Base-by-base conservation (phyloP, 371 early-diverging fungal genomes). In the Mucor saturninus region DNA sequence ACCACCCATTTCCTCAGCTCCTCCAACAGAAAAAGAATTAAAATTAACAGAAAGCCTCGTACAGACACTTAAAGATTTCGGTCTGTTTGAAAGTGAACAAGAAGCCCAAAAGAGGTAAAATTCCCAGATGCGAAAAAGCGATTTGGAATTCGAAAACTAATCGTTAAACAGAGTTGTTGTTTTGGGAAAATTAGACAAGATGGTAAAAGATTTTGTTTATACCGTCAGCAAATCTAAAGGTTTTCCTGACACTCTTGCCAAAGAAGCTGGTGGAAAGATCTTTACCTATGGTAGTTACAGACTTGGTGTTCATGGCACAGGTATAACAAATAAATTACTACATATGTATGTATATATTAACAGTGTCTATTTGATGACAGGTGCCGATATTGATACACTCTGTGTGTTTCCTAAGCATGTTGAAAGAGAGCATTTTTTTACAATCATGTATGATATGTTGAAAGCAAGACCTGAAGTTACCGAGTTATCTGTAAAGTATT, bases 201-300 rank as follows among this genome's bases (percentile, higher is more conserved):
- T 97, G 52, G 93, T 95, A 56, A 94, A 95, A 69, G 91, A 94
- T 49, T 97, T 98, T 79, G 96, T 98, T 6, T 89, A 91, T 54
- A 69, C 74, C 30, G 90, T 89, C 8, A 84, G 87, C 46, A 76
- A 73, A 62, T 68, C 87, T 35, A 86, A 90, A 56, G 85, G 85
- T 14, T 80, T 93, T 32, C 87, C 94, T 14, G 96, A 93, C 65
- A 76, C 88, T 10, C 68, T 93, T 29, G 97, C 97, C 2, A 85
- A 79, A 56, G 91, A 93, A 59, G 94, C 92, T 43, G 97, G 97
- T 45, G 99, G 99, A 39, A 97, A 97, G 79, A 99, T 99, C 43
- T 99, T 95, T 73, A 98, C 99, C 0, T 99, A 96, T 81, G 99
- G 99, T 9, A 98, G 98, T 55, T 99, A 97, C 76, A 86, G 99